Evolutionary conservation across 305 asterid species (phyloP), one percentile per base, ranked within the genome.

Genomic region (Rubia balearica): DNA sequence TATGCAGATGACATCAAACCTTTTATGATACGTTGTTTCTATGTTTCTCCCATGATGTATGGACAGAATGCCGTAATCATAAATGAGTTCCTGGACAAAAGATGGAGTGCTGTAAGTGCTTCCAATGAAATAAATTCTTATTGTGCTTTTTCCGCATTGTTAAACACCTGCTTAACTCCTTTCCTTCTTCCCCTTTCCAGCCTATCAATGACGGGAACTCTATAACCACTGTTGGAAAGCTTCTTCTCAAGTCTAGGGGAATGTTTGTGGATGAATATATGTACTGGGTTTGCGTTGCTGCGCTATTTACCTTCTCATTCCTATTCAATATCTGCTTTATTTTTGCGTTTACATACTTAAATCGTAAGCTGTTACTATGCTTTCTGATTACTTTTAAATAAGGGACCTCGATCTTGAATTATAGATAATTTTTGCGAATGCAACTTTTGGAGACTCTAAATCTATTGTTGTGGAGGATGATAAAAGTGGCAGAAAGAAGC

Each of bases 31-130:
- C 89, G 98, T 96, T 96, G 96, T 48, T 92, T 79, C 67, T 91
- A 89, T 56, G 14, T 80, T 49, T 91, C 98, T 74, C 98, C 96
- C 71, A 86, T 91, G 98, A 86, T 86, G 86, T 91, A 89, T 61
- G 96, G 90, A 69, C 96, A 89, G 83, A 91, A 89, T 69, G 98
- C 98, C 45, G 77, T 91, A 51, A 91, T 91, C 80, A 88, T 91
- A 72, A 91, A 91, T 62, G 98, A 91, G 80, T 91, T 91, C 76
- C 80, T 89, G 38, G 98, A 87, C 45, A 66, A 87, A 46, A 84
- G 98, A 89, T 91, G 98, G 98, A 88, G 89, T 73, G 53, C 94
- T 43, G 98, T 91, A 85, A 84, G 98, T 73, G 57, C 65, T 70
- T 48, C 12, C 64, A 48, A 55, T 72, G 61, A 45, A 71, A 55